Evolutionary conservation across 192 early-diverging fungal genomes (phyloP).

Genomic region (Chytriomyces hyalinus): DNA sequence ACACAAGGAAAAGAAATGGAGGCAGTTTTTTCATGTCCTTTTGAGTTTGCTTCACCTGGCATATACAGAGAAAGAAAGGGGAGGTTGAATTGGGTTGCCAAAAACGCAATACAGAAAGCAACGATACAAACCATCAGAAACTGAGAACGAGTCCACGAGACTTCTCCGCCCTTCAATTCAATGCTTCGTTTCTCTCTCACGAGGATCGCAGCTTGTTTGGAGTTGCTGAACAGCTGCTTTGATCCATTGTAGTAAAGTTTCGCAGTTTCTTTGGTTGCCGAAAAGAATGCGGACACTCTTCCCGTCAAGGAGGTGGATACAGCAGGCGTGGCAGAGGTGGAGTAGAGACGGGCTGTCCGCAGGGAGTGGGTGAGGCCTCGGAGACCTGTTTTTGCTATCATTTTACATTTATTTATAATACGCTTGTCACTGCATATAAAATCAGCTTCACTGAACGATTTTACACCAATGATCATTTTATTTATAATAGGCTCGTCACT

Average conservation of each 20-base stretch:
- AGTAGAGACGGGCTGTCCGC: neutral
- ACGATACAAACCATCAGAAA: constrained; percentile 15
- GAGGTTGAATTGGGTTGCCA: neutral
- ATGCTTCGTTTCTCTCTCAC: neutral
- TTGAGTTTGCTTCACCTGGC: constrained; percentile 12
- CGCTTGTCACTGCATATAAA: neutral
- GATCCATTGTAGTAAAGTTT: constrained; percentile 19
- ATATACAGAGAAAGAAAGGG: neutral
- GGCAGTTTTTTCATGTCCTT: constrained; percentile 24
- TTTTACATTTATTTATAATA: too few relatives aligned
- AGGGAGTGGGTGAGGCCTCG: neutral
- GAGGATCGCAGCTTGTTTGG: constrained; percentile 1
- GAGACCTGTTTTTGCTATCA: neutral
- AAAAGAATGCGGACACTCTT: neutral
- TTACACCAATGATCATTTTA: too few relatives aligned
- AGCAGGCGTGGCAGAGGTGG: neutral
- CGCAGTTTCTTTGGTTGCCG: constrained; percentile 7
- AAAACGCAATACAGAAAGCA: neutral
- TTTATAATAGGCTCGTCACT: neutral
- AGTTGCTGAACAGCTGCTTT: constrained; percentile 13
- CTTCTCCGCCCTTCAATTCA: neutral
- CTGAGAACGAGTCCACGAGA: neutral
- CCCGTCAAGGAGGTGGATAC: neutral
- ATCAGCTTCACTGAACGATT: neutral
- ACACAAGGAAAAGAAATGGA: constrained; percentile 15